phyloP scores from a whole-genome alignment of 805 yeast species.

The Suhomyces pyralidae region DNA sequence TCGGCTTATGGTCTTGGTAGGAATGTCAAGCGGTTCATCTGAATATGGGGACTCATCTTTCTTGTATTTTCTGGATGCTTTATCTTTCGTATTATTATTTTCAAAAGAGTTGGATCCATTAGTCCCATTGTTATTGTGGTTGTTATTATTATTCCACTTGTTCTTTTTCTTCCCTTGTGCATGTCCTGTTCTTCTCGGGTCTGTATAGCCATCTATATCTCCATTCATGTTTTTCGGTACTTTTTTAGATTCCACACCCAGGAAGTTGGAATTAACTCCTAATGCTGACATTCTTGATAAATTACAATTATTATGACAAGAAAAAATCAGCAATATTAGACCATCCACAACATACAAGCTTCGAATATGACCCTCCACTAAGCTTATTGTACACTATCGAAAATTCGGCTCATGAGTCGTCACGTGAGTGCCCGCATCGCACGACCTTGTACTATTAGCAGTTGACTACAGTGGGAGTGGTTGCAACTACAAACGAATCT shows the following conservation, averaged over 20 bases:
- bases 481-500: too few relatives aligned
- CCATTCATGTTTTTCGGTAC: slow-evolving; percentile 1
- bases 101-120: neutral
- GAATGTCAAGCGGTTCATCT: neutral
- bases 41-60: neutral
- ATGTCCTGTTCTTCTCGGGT: slow-evolving; percentile 7
- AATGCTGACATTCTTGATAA: slow-evolving; percentile 6
- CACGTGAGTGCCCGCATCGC: neutral
- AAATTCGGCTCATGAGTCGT: neutral
- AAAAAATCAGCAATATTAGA: neutral
- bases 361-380: too few relatives aligned
- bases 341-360: neutral
- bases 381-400: neutral
- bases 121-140: slow-evolving; percentile 3
- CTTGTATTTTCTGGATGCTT: neutral
- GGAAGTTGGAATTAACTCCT: slow-evolving; percentile 8
- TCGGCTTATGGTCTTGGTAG: neutral
- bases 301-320: neutral
- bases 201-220: slow-evolving; percentile 3
- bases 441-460: neutral
- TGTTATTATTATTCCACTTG: slow-evolving; percentile 4
- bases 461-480: neutral
- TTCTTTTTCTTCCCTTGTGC: slow-evolving; percentile 4
- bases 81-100: neutral
- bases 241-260: neutral